These are phyloP conservation scores for Lipomyces chichibuensis DNA, from an alignment of 805 yeast genomes.

Conservation along the genomic window DNA sequence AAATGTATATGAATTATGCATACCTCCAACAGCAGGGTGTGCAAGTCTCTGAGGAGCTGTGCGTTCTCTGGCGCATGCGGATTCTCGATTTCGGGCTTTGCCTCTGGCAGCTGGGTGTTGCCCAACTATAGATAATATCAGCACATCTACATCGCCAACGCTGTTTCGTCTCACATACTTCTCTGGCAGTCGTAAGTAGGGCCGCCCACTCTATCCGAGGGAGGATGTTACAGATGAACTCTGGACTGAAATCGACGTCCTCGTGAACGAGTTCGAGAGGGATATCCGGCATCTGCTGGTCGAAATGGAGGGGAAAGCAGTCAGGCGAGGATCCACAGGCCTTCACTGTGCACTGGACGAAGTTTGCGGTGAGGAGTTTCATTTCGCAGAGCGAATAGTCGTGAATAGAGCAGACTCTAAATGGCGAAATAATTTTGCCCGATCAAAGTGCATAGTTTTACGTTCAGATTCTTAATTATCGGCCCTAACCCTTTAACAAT, in stretches of 20 bases:
- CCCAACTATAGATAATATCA: constrained; percentile 21
- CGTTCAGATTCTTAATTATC: too few relatives aligned
- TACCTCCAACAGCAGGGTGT: constrained; percentile 69
- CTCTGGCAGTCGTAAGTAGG: constrained; percentile 71
- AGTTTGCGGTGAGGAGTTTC: constrained; percentile 96
- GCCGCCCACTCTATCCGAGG: constrained; percentile 91
- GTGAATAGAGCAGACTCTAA: background rate
- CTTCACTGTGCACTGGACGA: constrained; percentile 89
- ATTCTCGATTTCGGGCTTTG: constrained; percentile 51
- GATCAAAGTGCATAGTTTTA: too few relatives aligned
- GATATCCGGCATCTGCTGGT: constrained; percentile 42
- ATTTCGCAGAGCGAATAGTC: constrained; percentile 45
- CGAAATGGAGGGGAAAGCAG: constrained; percentile 79
- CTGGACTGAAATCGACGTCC: constrained; percentile 79
- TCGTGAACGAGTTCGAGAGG: constrained; percentile 70
- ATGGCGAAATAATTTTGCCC: background rate
- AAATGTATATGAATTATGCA: constrained; percentile 14
- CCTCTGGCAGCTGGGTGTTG: constrained; percentile 39
- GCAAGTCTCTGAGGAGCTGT: constrained; percentile 73
- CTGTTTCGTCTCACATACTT: constrained; percentile 49
- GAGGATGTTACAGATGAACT: constrained; percentile 72
- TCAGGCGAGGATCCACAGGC: constrained; percentile 72
- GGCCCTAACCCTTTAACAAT: too few relatives aligned
- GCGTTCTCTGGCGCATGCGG: constrained; percentile 51
- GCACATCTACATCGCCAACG: background rate